Conservation (phyloP, 345 rosid genomes). For the Salix purpurea region DNA sequence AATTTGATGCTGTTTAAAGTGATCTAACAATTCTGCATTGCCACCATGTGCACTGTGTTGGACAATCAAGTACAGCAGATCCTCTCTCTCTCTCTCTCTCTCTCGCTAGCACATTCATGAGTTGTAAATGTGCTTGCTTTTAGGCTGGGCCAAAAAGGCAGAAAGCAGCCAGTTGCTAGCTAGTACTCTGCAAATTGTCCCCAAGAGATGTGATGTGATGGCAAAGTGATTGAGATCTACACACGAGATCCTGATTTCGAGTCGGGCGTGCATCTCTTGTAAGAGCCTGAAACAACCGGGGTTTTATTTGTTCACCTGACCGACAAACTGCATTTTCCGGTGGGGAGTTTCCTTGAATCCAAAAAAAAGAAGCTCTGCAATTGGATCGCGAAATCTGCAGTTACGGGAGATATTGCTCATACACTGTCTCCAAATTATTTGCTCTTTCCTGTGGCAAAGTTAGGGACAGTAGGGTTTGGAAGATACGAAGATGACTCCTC, state of each 20-base stretch:
- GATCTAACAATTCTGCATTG: not conserved
- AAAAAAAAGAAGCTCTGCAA: not conserved
- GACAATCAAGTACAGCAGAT: not conserved
- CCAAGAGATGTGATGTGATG: too few relatives aligned
- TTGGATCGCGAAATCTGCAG: not conserved
- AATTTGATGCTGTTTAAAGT: not conserved
- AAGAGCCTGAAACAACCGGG: too few relatives aligned
- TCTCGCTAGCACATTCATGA: not conserved
- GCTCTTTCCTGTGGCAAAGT: not conserved
- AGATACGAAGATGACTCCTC: conserved; percentile 9
- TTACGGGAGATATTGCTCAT: not conserved
- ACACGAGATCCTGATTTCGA: fast-evolving
- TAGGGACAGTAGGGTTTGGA: not conserved
- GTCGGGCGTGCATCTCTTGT: too few relatives aligned
- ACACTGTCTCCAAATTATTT: not conserved
- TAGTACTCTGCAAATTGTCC: not conserved
- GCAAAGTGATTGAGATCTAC: fast-evolving
- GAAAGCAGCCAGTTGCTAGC: conserved; percentile 2
- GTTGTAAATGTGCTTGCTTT: conserved; percentile 8
- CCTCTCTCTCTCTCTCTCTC: not conserved
- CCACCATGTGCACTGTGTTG: conserved; percentile 14
- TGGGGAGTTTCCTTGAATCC: too few relatives aligned
- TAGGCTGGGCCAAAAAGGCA: not conserved
- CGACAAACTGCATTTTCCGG: too few relatives aligned
- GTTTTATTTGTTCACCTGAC: too few relatives aligned